A percentile compares a stretch with the other conserved stretches of the same genome.
Conservation (phyloP, 2,329 filamentous ascomycete genomes). For the Podosphaera fusca region DNA sequence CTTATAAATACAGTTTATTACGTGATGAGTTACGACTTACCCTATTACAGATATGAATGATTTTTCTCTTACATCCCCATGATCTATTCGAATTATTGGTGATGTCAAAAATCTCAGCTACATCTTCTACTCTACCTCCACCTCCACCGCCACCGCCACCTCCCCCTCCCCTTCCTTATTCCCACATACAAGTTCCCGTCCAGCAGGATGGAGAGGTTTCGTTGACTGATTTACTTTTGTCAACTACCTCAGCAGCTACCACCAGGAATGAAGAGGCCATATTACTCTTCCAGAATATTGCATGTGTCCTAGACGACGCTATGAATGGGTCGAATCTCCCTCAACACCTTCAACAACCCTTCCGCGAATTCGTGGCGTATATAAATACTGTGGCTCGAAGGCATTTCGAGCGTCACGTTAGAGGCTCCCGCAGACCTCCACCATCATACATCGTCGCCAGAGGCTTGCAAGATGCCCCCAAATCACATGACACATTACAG, state of each 20-base stretch:
- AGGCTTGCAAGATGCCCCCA: neutral
- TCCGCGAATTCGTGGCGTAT: neutral
- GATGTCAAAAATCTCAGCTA: too few relatives aligned
- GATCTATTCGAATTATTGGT: too few relatives aligned
- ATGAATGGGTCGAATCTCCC: neutral
- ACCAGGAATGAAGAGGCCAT: neutral
- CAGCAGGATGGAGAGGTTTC: too few relatives aligned
- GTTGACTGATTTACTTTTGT: neutral
- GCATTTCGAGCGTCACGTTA: neutral
- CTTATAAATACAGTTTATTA: too few relatives aligned
- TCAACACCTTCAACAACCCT: neutral
- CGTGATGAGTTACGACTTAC: too few relatives aligned
- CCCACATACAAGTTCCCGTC: neutral
- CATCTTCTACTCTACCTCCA: neutral
- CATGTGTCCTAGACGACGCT: neutral
- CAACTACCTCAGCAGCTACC: neutral
- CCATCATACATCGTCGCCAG: neutral
- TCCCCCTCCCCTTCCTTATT: conserved; percentile 2
- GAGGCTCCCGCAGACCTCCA: neutral
- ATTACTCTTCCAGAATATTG: neutral
- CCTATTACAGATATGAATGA: too few relatives aligned
- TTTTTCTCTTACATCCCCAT: too few relatives aligned
- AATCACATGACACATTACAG: neutral
- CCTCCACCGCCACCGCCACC: conserved; percentile 2
- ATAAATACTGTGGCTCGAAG: neutral